These are phyloP conservation scores for Verticillium isaacii DNA, from an alignment of 2,329 filamentous ascomycete species.

Conservation along the genomic window DNA sequence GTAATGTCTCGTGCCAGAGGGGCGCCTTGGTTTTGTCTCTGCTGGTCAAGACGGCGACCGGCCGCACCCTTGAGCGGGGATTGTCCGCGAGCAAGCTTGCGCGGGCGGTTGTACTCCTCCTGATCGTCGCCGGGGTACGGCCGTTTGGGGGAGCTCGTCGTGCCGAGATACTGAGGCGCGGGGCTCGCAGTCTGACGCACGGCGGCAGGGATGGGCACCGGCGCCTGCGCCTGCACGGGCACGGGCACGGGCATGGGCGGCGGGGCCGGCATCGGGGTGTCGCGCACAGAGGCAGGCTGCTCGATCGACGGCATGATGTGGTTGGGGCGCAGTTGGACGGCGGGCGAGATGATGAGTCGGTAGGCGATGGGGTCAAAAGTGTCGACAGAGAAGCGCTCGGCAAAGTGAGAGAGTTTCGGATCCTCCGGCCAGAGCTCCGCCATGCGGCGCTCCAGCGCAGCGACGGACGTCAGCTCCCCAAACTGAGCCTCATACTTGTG, in stretches of 20 bases:
- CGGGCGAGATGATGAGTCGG: constrained; percentile 79
- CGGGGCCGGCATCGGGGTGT: constrained; percentile 36
- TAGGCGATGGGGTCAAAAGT: constrained; percentile 78
- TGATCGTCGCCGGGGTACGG: constrained; percentile 67
- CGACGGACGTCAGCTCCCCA: constrained; percentile 85
- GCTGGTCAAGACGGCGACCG: constrained; percentile 77
- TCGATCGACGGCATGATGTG: constrained; percentile 47
- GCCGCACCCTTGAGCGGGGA: constrained; percentile 91
- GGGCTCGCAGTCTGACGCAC: constrained; percentile 33
- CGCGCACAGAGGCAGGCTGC: constrained; percentile 37
- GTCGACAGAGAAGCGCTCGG: constrained; percentile 66
- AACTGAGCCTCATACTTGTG: constrained; percentile 94
- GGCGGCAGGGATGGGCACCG: background rate
- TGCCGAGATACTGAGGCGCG: constrained; percentile 37
- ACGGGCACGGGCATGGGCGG: background rate
- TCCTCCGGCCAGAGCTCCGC: constrained; percentile 88
- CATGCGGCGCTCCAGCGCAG: constrained; percentile 90
- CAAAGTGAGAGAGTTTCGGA: constrained; percentile 69
- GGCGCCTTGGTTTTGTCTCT: constrained; percentile 58
- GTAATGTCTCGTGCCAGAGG: constrained; percentile 68
- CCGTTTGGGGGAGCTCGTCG: constrained; percentile 55
- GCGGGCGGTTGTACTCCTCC: constrained; percentile 64
- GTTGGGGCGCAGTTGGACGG: constrained; percentile 69
- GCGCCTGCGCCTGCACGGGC: background rate
- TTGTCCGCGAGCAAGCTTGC: constrained; percentile 83